Conservation (phyloP, 495 filamentous ascomycete species). For the Tetracladium setigerum region DNA sequence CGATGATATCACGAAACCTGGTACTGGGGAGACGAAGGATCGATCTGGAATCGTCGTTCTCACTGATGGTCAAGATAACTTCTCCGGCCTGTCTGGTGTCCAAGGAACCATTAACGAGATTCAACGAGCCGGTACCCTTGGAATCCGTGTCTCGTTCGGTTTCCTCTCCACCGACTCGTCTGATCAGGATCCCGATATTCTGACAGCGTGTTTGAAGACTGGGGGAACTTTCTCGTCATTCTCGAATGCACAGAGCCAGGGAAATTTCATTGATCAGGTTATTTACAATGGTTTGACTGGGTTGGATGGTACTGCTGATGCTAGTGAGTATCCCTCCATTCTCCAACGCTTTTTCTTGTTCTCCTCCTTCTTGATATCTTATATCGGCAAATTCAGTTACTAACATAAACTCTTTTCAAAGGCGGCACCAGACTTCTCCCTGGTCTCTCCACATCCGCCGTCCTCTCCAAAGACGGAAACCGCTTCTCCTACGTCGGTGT, state of each 20-base stretch:
- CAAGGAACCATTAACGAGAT: constrained; percentile 21
- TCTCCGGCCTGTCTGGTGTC: too few relatives aligned
- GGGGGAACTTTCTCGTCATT: not conserved
- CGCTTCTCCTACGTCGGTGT: not conserved
- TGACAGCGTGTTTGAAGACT: not conserved
- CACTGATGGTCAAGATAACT: constrained; percentile 24
- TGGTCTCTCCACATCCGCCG: constrained; percentile 19
- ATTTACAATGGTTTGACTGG: constrained; percentile 20
- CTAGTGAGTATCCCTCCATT: too few relatives aligned
- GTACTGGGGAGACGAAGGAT: constrained; percentile 7
- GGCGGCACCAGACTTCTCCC: constrained; percentile 22
- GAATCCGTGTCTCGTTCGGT: constrained; percentile 25
- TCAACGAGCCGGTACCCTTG: constrained; percentile 20
- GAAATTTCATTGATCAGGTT: constrained; percentile 5
- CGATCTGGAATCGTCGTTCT: constrained; percentile 27
- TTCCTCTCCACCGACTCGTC: constrained; percentile 8
- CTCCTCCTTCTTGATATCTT: too few relatives aligned
- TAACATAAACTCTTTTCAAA: not conserved
- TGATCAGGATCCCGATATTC: not conserved
- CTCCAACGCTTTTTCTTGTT: too few relatives aligned
- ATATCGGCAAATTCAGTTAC: too few relatives aligned
- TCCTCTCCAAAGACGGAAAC: constrained; percentile 11
- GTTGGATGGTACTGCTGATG: not conserved
- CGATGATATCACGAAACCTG: constrained; percentile 15
- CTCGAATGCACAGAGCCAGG: not conserved